Base-by-base conservation (phyloP, 2,329 filamentous ascomycete genomes). In the Beauveria asiatica region DNA sequence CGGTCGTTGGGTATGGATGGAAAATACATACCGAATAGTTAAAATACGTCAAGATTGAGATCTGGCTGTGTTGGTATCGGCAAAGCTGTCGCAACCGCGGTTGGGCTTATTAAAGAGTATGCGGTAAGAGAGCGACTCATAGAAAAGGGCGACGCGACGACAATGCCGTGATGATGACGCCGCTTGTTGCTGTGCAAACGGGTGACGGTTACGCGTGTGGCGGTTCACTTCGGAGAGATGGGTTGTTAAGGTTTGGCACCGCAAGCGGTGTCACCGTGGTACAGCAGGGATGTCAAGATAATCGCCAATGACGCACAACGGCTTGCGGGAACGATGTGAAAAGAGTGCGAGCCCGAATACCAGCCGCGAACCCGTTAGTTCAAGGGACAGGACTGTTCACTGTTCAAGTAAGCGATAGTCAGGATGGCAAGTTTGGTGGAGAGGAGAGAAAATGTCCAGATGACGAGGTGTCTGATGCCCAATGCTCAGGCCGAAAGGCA, bases 231-330 rank as follows among this genome's bases (percentile, higher is more conserved):
- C 49, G 49, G 57, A 45, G 56, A 59, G 45, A 44, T 39, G 44
- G 21, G 44, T 25, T 42, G 45, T 44, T 60, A 60, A 56, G 52
- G 52, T 60, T 60, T 60, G 42, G 52, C 51, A 55, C 44, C 52
- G 59, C 42, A 60, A 60, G 52, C 59, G 51, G 59, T 60, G 45
- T 56, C 37, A 49, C 59, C 11, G 59, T 60, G 10, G 44, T 17
- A 55, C 59, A 59, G 19, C 56, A 59, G 27, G 37, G 44, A 57
- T 59, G 57, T 52, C 57, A 37, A 39, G 49, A 53, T 45, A 45
- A 45, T 59, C 57, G 49, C 27, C 48, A 53, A 27, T 52, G 39
- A 46, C 48, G 41, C 48, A 52, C 39, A 46, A 53, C 25, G 41
- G 25, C 8, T 42, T 19, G 41, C 41, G 23, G 37, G 46, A 37